Evolutionary conservation across 148 eudicot species (phyloP).

Genomic region (Rhododendron molle): DNA sequence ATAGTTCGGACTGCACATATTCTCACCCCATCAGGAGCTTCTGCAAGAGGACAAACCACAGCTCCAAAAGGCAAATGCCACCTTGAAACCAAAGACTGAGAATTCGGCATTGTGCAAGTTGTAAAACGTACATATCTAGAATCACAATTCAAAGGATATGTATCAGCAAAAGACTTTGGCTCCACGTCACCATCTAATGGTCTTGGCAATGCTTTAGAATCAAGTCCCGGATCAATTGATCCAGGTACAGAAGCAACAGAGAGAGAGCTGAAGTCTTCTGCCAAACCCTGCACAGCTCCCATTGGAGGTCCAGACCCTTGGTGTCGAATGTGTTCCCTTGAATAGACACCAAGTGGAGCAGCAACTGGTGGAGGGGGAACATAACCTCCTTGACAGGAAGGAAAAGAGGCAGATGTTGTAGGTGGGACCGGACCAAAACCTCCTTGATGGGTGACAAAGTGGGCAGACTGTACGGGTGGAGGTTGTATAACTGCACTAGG

Average conservation of each 20-base stretch:
- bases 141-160: slow-evolving; percentile 69
- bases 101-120: slow-evolving; percentile 77
- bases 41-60: slow-evolving; percentile 97
- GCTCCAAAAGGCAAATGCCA: slow-evolving; percentile 99
- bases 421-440: slow-evolving; percentile 42
- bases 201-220: slow-evolving; percentile 70
- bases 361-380: slow-evolving; percentile 38
- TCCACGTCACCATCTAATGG: slow-evolving; percentile 84
- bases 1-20: slow-evolving; percentile 6
- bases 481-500: slow-evolving; percentile 19
- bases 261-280: slow-evolving; percentile 77
- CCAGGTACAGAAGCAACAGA: slow-evolving; percentile 75
- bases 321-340: slow-evolving; percentile 25
- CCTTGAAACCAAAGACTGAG: slow-evolving; percentile 85
- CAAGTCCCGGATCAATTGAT: slow-evolving; percentile 74
- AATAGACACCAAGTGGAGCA: slow-evolving; percentile 37
- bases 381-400: slow-evolving; percentile 47
- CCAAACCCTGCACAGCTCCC: slow-evolving; percentile 52
- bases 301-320: slow-evolving; percentile 58
- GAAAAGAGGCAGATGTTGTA: slow-evolving; percentile 34
- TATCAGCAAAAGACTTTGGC: slow-evolving; percentile 46
- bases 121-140: slow-evolving; percentile 74
- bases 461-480: slow-evolving; percentile 34
- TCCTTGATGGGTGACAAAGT: slow-evolving; percentile 43
- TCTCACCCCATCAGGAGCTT: slow-evolving; percentile 90